Conservation (phyloP, 495 filamentous ascomycete genomes). For the Lentithecium fluviatile region DNA sequence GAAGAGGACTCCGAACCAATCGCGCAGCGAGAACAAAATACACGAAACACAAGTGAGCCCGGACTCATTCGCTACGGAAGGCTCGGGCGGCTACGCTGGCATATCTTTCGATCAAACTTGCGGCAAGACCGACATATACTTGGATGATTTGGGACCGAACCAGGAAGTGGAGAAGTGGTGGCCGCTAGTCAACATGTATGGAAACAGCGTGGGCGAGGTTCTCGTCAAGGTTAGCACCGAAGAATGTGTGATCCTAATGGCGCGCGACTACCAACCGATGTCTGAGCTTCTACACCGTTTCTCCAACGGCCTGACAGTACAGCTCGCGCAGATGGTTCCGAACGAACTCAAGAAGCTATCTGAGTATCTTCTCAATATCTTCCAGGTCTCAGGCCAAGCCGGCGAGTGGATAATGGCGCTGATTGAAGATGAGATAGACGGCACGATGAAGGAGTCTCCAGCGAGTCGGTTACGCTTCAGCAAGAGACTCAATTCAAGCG, state of each 20-base stretch:
- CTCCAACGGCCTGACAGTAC: slow-evolving; percentile 74
- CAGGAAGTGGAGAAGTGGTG: slow-evolving; percentile 90
- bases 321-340: slow-evolving; percentile 77
- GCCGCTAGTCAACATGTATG: slow-evolving; percentile 70
- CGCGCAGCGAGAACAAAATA: slow-evolving; percentile 13
- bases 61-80: slow-evolving; percentile 37
- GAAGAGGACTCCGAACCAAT: slow-evolving; percentile 51
- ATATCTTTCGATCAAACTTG: slow-evolving; percentile 57
- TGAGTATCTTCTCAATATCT: slow-evolving; percentile 88
- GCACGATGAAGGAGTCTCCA: slow-evolving; percentile 72
- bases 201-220: slow-evolving; percentile 78
- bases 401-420: slow-evolving; percentile 89
- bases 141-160: slow-evolving; percentile 77
- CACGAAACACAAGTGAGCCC: slow-evolving; percentile 27
- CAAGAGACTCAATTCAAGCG: slow-evolving; percentile 73
- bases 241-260: slow-evolving; percentile 84
- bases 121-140: slow-evolving; percentile 76
- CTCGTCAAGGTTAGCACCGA: slow-evolving; percentile 80
- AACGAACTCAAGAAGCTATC: slow-evolving; percentile 74
- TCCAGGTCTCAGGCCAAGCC: slow-evolving; percentile 86
- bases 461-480: slow-evolving; percentile 71
- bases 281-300: slow-evolving; percentile 84
- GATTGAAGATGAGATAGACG: slow-evolving; percentile 96
- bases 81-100: slow-evolving; percentile 41
- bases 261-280: slow-evolving; percentile 78